Percentiles rank a stretch among this genome's conserved stretches.
Conservation (phyloP, 2,329 filamentous ascomycete genomes). For the Albophoma yamanashiensis region DNA sequence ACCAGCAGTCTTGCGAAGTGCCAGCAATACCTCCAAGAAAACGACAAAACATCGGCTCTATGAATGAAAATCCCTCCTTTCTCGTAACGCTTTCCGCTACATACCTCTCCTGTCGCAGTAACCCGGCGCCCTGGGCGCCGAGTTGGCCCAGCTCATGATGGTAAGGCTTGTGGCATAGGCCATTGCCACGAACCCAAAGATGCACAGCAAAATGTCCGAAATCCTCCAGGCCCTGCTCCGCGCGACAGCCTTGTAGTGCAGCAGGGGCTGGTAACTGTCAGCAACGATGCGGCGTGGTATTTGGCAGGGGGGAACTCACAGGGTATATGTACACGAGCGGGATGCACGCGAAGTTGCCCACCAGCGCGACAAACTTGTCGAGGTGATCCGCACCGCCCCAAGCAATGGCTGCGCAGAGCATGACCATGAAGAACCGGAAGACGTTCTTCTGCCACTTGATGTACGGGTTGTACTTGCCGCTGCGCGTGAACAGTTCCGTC, state of each 20-base stretch:
- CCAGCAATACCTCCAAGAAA: neutral
- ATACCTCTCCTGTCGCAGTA: constrained; percentile 38
- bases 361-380: constrained; percentile 93
- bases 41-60: neutral
- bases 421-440: constrained; percentile 88
- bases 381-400: constrained; percentile 89
- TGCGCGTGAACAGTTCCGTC: constrained; percentile 85
- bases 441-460: constrained; percentile 99
- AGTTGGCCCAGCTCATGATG: constrained; percentile 71
- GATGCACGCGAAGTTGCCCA: constrained; percentile 96
- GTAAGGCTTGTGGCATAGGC: constrained; percentile 84
- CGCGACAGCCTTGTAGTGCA: constrained; percentile 78
- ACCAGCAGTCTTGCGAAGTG: neutral
- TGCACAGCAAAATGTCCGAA: constrained; percentile 64
- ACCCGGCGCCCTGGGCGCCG: constrained; percentile 35
- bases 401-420: constrained; percentile 74
- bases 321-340: constrained; percentile 96
- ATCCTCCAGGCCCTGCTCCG: constrained; percentile 54
- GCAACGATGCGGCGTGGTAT: constrained; percentile 3
- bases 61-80: neutral
- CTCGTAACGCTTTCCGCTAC: neutral
- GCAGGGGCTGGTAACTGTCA: constrained; percentile 59
- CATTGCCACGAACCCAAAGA: constrained; percentile 82
- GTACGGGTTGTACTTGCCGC: constrained; percentile 93
- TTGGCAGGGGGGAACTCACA: constrained; percentile 50